Conservation (phyloP, 2,329 filamentous ascomycete genomes). For the Mycosphaerella arachidis region DNA sequence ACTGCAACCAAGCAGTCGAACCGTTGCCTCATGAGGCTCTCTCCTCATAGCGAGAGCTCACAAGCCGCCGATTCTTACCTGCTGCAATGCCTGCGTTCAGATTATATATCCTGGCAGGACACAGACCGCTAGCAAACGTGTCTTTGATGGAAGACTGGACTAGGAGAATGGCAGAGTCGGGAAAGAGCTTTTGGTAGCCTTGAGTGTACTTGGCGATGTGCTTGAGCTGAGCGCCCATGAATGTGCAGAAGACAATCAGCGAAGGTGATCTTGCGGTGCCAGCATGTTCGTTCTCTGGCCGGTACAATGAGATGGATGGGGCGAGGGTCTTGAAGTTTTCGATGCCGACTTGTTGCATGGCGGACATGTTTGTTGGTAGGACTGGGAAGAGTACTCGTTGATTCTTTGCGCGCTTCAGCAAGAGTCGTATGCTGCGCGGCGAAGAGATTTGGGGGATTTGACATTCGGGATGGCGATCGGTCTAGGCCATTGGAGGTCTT, state of each 20-base stretch:
- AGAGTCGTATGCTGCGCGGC: background rate
- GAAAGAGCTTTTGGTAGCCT: conserved; percentile 27
- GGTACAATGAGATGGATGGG: conserved; percentile 2
- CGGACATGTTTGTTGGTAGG: background rate
- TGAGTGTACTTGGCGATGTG: conserved; percentile 32
- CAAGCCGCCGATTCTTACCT: background rate
- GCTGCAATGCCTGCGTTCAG: background rate
- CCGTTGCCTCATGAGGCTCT: background rate
- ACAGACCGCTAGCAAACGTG: conserved; percentile 14
- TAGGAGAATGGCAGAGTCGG: conserved; percentile 28
- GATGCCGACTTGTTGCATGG: background rate
- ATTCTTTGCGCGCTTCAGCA: background rate
- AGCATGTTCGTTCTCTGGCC: background rate
- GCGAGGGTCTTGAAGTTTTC: conserved; percentile 4
- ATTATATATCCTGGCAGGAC: background rate
- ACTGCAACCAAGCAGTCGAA: background rate
- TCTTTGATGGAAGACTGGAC: conserved; percentile 25
- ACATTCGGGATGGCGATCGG: too few species aligned
- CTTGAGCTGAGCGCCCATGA: conserved; percentile 31
- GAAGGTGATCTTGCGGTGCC: conserved; percentile 19
- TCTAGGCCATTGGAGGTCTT: background rate
- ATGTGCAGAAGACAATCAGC: conserved; percentile 36
- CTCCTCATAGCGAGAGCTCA: background rate
- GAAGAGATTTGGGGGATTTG: background rate
- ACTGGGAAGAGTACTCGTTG: background rate